phyloP scores from a whole-genome alignment of 1,284 basidiomycete genomes.

The Bondarzewia mesenterica region DNA sequence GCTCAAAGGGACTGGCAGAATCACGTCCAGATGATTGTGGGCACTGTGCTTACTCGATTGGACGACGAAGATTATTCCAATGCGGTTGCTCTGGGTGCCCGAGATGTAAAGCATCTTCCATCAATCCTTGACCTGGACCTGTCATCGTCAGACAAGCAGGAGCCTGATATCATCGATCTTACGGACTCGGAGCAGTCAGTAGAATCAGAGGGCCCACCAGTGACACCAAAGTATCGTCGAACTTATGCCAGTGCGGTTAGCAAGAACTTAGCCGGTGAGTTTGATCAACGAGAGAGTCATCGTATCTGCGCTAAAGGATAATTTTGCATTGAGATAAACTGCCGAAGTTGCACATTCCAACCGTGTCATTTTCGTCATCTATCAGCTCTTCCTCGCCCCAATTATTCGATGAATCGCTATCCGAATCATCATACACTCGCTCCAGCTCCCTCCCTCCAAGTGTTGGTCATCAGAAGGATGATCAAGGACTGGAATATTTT shows the following conservation, averaged over 20 bases:
- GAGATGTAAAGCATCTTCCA: slow-evolving; percentile 6
- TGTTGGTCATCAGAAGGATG: slow-evolving; percentile 11
- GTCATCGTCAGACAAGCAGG: slow-evolving; percentile 4
- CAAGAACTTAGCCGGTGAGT: background rate
- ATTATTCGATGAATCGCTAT: slow-evolving; percentile 9
- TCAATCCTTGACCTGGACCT: slow-evolving; percentile 13
- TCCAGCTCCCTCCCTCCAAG: slow-evolving; percentile 12
- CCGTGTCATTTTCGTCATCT: slow-evolving; percentile 10
- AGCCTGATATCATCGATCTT: slow-evolving; percentile 10
- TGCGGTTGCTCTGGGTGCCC: slow-evolving; percentile 4
- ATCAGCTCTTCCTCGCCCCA: slow-evolving; percentile 9
- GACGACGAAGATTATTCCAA: slow-evolving; percentile 7
- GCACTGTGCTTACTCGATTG: slow-evolving; percentile 8
- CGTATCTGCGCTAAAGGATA: background rate
- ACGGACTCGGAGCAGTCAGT: slow-evolving; percentile 13
- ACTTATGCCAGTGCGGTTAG: slow-evolving; percentile 1
- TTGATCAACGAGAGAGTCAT: background rate
- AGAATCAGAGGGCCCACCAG: slow-evolving; percentile 10
- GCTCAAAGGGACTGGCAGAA: slow-evolving; percentile 6
- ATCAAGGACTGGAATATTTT: slow-evolving; percentile 4
- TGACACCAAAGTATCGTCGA: slow-evolving; percentile 9
- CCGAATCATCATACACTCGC: slow-evolving; percentile 10
- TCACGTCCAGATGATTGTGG: slow-evolving; percentile 5
- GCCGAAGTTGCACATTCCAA: slow-evolving; percentile 8
- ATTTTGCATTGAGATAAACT: background rate